Evolutionary conservation across 495 filamentous ascomycete species (phyloP).

Genomic region (Aspergillus diversus): DNA sequence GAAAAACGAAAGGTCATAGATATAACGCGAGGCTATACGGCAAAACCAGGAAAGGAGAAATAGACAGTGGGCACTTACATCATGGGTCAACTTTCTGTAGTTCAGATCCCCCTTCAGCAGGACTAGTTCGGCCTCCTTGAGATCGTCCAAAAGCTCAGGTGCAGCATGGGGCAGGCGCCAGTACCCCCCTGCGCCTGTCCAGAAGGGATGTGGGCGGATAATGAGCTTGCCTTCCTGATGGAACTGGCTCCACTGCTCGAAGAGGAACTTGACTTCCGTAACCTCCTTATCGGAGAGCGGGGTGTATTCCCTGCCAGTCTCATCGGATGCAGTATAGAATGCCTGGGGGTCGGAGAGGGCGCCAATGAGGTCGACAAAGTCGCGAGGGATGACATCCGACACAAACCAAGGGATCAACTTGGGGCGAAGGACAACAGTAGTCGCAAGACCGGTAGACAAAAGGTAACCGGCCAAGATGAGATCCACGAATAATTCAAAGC

Average conservation of each 20-base stretch:
- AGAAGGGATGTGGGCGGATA: slow-evolving; percentile 81
- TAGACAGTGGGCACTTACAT: slow-evolving; percentile 60
- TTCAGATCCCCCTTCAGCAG: slow-evolving; percentile 98
- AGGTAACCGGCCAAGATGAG: slow-evolving; percentile 89
- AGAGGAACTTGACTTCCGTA: slow-evolving; percentile 72
- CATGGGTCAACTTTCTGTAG: slow-evolving; percentile 86
- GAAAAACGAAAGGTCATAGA: no score
- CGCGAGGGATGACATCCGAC: slow-evolving; percentile 84
- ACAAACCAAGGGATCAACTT: slow-evolving; percentile 98
- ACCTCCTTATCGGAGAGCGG: slow-evolving; percentile 69
- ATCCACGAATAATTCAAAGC: slow-evolving; percentile 96
- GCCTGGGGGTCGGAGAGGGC: slow-evolving; percentile 71
- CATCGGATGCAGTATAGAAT: slow-evolving; percentile 78
- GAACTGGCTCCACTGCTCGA: slow-evolving; percentile 75
- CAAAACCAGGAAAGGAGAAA: neutral
- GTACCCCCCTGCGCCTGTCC: slow-evolving; percentile 82
- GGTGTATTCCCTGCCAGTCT: slow-evolving; percentile 58
- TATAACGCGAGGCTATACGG: no score
- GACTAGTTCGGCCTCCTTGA: slow-evolving; percentile 85
- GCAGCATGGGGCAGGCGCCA: slow-evolving; percentile 79
- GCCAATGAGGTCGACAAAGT: slow-evolving; percentile 79
- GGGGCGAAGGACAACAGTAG: slow-evolving; percentile 84
- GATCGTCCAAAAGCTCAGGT: slow-evolving; percentile 70
- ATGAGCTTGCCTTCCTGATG: slow-evolving; percentile 82
- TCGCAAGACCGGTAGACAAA: slow-evolving; percentile 78